Base-by-base conservation (phyloP, 129 eudicot genomes). In the Deinandra increscens region DNA sequence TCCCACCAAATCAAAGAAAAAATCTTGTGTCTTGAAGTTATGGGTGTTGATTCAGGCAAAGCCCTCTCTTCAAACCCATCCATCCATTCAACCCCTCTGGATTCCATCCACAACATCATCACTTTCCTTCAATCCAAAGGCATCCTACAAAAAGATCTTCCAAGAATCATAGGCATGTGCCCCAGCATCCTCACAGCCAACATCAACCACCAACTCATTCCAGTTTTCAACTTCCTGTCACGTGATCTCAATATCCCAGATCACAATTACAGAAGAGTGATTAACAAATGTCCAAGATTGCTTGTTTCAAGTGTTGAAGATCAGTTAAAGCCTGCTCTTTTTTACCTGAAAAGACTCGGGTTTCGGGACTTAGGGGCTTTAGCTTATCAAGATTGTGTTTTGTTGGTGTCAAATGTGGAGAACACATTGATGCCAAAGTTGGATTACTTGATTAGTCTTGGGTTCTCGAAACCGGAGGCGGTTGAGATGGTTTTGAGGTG, bases 11-110 rank as follows among this genome's bases (percentile, higher is more conserved):
- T 90, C 97, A 90, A 87, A 60, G 97, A 94, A 46, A 94, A 89
- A 64, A 87, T 94, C 74, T 82, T 94, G 5, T 89, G 99, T 70
- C 86, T 94, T 8, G 99, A 94, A 75, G 86, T 89, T 46, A 84
- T 94, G 81, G 99, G 99, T 15, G 85, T 94, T 62, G 99, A 94
- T 55, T 75, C 99, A 17, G 89, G 97, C 29, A 91, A 85, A 60
- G 99, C 97, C 6, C 79, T 94, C 13, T 66, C 96, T 49, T 81
- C 61, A 42, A 94, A 76, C 39, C 64, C 41, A 50, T 50, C 77
- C 17, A 84, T 94, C 72, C 96, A 69, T 70, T 45, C 90, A 1
- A 80, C 91, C 29, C 60, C 99, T 5, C 75, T 94, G 33, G 18
- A 74, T 33, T 85, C 94, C 36, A 82, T 89, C 73, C 84, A 94